phyloP scores from a whole-genome alignment of 139 green algal species.

The Spirogloea muscicola region DNA sequence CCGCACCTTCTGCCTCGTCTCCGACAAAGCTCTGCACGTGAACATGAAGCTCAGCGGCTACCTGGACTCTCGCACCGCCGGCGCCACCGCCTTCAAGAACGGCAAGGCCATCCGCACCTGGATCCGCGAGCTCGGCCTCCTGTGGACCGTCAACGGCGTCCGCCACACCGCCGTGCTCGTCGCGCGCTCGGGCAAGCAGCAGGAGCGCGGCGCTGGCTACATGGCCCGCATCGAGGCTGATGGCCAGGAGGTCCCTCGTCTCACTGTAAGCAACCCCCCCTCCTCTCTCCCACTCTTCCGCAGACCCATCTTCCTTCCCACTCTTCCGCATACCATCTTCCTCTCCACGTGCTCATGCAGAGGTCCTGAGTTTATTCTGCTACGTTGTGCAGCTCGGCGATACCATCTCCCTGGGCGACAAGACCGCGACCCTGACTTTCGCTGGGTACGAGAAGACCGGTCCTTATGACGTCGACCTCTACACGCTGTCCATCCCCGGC shows the following conservation, averaged over 20 bases:
- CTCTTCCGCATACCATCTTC: too few relatives aligned
- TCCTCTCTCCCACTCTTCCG: not conserved
- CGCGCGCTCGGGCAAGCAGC: constrained; percentile 4
- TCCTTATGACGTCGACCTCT: constrained; percentile 12
- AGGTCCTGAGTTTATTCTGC: too few relatives aligned
- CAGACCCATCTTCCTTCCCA: too few relatives aligned
- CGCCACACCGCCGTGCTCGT: not conserved
- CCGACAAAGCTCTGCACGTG: constrained; percentile 24
- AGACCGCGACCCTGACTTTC: not conserved
- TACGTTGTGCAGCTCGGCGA: constrained; percentile 7
- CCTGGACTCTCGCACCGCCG: constrained; percentile 3
- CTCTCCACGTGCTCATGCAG: too few relatives aligned
- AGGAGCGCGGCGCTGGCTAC: constrained; percentile 11
- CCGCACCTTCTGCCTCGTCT: constrained; percentile 34
- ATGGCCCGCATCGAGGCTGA: constrained; percentile 20
- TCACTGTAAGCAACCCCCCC: not conserved
- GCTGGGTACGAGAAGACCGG: not conserved
- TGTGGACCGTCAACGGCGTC: not conserved
- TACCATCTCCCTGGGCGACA: not conserved
- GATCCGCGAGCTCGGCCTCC: constrained; percentile 29
- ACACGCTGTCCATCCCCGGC: constrained; percentile 11
- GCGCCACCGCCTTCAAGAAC: constrained; percentile 7
- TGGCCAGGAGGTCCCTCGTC: constrained; percentile 15
- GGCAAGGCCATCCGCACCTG: constrained; percentile 33
- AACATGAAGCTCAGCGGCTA: constrained; percentile 41